Conservation (phyloP, 2,329 filamentous ascomycete species). For the Hymenoscyphus repandus region DNA sequence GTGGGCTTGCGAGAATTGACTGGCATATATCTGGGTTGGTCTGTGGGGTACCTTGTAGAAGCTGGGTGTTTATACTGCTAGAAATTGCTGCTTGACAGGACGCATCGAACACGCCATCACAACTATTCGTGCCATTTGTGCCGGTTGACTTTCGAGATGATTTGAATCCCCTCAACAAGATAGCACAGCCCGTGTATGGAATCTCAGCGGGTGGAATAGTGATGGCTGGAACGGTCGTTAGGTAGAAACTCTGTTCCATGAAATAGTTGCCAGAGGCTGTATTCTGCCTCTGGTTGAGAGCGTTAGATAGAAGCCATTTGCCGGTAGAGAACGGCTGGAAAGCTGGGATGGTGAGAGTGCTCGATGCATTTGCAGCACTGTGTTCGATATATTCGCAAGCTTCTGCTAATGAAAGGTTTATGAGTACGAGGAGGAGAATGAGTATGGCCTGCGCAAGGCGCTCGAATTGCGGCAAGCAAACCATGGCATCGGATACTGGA, state of each 20-base stretch:
- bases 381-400: constrained; percentile 4
- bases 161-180: background rate
- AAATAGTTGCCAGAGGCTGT: background rate
- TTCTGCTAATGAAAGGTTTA: background rate
- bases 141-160: background rate
- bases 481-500: too few relatives aligned
- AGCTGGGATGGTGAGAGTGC: background rate
- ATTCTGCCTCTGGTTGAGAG: background rate
- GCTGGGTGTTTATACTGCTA: background rate
- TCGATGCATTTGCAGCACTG: background rate
- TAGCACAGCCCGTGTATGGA: constrained; percentile 3
- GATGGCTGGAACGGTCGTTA: background rate
- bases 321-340: constrained; percentile 2
- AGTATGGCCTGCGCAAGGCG: too few relatives aligned
- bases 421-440: background rate
- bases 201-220: background rate
- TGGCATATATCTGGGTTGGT: background rate
- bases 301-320: constrained; percentile 2
- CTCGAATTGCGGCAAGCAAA: too few relatives aligned
- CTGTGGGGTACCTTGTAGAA: background rate
- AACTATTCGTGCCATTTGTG: background rate
- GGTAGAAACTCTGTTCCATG: constrained; percentile 5
- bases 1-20: background rate
- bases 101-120: background rate
- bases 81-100: background rate